phyloP scores from a whole-genome alignment of 495 filamentous ascomycete genomes.

The Cairneyella variabilis region DNA sequence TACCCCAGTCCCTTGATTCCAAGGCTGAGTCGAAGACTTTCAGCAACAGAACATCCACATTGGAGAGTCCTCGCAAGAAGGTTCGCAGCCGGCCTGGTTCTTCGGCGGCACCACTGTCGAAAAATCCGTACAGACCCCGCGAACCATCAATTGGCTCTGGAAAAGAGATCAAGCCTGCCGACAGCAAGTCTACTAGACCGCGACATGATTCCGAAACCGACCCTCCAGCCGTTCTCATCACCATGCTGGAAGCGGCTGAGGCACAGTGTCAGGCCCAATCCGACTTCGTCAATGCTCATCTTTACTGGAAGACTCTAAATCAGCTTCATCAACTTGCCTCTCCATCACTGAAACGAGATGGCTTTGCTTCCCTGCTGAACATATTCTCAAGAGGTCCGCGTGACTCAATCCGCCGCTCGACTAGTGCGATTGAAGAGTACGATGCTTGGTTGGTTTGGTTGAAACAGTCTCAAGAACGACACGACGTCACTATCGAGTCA shows the following conservation, averaged over 20 bases:
- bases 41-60: constrained; percentile 51
- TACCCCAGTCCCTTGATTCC: constrained; percentile 54
- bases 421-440: constrained; percentile 65
- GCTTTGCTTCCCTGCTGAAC: constrained; percentile 63
- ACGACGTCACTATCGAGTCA: constrained; percentile 58
- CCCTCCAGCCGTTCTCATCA: constrained; percentile 47
- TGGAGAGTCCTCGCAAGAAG: constrained; percentile 23
- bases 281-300: constrained; percentile 66
- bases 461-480: constrained; percentile 67
- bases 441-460: constrained; percentile 75
- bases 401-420: constrained; percentile 60
- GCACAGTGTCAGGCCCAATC: constrained; percentile 63
- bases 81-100: constrained; percentile 19
- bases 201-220: constrained; percentile 24
- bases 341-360: constrained; percentile 58
- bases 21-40: constrained; percentile 54
- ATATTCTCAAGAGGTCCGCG: constrained; percentile 67
- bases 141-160: constrained; percentile 26
- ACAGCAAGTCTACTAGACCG: constrained; percentile 17
- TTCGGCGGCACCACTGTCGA: constrained; percentile 31
- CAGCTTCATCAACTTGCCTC: constrained; percentile 60
- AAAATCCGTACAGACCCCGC: constrained; percentile 50
- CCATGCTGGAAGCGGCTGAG: constrained; percentile 66
- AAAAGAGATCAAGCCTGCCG: constrained; percentile 28
- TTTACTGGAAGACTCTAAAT: constrained; percentile 65